These are phyloP conservation scores for Calonectria pauciramosa DNA, from an alignment of 2,329 filamentous ascomycete species.

Conservation along the genomic window DNA sequence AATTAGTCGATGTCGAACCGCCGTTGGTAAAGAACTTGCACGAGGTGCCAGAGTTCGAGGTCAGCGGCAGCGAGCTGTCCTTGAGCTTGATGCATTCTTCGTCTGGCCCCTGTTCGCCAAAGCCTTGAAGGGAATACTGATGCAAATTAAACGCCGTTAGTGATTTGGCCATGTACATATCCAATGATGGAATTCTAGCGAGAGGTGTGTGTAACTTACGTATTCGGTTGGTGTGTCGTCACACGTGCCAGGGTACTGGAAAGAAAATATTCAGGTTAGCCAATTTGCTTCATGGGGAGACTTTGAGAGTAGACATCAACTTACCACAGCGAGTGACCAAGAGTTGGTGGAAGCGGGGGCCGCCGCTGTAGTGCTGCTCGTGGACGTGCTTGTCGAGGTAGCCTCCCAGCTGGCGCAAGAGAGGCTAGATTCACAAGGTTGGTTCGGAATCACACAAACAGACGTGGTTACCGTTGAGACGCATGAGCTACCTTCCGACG, in stretches of 20 bases:
- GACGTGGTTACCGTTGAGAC: slow-evolving; percentile 6
- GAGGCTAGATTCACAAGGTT: slow-evolving; percentile 10
- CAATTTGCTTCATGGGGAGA: background rate
- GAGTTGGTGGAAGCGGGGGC: background rate
- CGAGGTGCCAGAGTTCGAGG: background rate
- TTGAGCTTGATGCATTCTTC: slow-evolving; percentile 10
- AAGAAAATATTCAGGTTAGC: background rate
- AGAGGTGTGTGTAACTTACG: slow-evolving; percentile 9
- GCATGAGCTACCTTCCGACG: slow-evolving; percentile 17
- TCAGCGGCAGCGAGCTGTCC: slow-evolving; percentile 7
- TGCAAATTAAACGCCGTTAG: background rate
- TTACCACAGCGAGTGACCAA: slow-evolving; percentile 12
- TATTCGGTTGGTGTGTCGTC: slow-evolving; percentile 4
- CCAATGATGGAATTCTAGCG: background rate
- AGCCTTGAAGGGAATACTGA: slow-evolving; percentile 19
- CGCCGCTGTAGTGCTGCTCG: background rate
- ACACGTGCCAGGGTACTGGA: slow-evolving; percentile 4
- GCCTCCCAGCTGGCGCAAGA: slow-evolving; percentile 24
- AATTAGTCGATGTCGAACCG: background rate
- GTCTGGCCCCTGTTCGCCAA: slow-evolving; percentile 13
- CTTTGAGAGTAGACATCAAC: background rate
- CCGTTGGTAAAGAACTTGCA: slow-evolving; percentile 23
- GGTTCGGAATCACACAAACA: slow-evolving; percentile 2
- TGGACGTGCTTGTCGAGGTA: background rate
- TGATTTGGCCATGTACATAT: background rate